A percentile compares a stretch with the other conserved stretches of the same genome.
Conservation (phyloP, 2,329 filamentous ascomycete genomes). For the Fusarium sp. region DNA sequence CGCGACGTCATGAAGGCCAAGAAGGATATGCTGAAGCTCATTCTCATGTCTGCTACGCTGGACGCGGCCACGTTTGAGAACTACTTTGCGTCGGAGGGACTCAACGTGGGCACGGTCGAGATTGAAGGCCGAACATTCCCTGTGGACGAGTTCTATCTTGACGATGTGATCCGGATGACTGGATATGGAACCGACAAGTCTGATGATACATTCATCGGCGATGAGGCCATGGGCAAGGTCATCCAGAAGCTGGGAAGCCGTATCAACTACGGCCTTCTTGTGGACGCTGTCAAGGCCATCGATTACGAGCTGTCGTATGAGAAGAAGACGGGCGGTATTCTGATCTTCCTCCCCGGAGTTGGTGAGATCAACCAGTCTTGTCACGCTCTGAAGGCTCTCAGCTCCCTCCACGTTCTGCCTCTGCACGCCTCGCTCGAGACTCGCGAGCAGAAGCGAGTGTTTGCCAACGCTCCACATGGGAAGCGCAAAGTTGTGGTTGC, state of each 20-base stretch:
- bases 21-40: slow-evolving; percentile 86
- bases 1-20: slow-evolving; percentile 85
- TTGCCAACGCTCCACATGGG: slow-evolving; percentile 78
- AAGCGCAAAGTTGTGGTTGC: slow-evolving; percentile 94
- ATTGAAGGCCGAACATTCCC: slow-evolving; percentile 92
- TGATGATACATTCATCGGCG: slow-evolving; percentile 58
- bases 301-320: slow-evolving; percentile 77
- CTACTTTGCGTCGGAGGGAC: slow-evolving; percentile 79
- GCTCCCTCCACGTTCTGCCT: slow-evolving; percentile 80
- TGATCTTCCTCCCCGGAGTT: slow-evolving; percentile 95
- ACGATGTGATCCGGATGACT: slow-evolving; percentile 90
- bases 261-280: slow-evolving; percentile 92
- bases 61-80: slow-evolving; percentile 76
- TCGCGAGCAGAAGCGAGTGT: slow-evolving; percentile 88
- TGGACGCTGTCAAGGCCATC: slow-evolving; percentile 83
- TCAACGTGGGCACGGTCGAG: slow-evolving; percentile 75
- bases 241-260: slow-evolving; percentile 82
- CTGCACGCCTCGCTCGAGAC: slow-evolving; percentile 93
- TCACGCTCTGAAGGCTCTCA: slow-evolving; percentile 76
- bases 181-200: slow-evolving; percentile 71
- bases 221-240: slow-evolving; percentile 73
- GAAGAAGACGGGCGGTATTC: slow-evolving; percentile 80
- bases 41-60: slow-evolving; percentile 98
- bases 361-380: slow-evolving; percentile 89
- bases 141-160: slow-evolving; percentile 89